Evolutionary conservation across 164 flowering plant genomes (phyloP).

Genomic region (Houttuynia cordata): DNA sequence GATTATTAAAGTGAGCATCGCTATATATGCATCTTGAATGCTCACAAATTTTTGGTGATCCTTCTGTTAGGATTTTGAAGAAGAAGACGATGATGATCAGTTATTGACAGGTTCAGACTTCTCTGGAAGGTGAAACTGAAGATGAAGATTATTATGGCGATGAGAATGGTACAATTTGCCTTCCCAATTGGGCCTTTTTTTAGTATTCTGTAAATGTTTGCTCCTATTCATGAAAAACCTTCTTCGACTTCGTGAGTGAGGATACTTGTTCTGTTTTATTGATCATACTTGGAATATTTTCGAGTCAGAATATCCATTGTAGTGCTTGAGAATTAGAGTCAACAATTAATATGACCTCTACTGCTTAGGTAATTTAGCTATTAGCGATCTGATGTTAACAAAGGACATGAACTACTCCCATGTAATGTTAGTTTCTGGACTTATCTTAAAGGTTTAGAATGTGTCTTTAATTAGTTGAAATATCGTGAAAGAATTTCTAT

Average conservation of each 20-base stretch:
- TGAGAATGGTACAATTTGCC: slow-evolving; percentile 23
- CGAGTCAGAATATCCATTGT: not conserved
- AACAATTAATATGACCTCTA: no score
- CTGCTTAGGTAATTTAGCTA: no score
- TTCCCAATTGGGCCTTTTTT: not conserved
- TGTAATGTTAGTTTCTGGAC: no score
- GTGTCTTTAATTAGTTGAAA: no score
- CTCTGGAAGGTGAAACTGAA: slow-evolving; percentile 32
- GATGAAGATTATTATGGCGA: slow-evolving; percentile 7
- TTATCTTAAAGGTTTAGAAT: no score
- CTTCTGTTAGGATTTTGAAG: slow-evolving; percentile 26
- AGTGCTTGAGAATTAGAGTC: not conserved
- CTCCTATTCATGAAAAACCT: not conserved
- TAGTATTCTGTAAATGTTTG: not conserved
- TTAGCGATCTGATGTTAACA: no score
- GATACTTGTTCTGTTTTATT: no score
- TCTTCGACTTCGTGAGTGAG: no score
- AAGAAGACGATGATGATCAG: slow-evolving; percentile 19
- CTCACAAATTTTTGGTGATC: slow-evolving; percentile 1
- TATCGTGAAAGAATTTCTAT: no score
- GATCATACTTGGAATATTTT: not conserved
- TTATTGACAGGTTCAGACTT: slow-evolving; percentile 26
- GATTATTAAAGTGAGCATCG: no score
- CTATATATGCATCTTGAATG: not conserved
- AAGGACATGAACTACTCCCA: no score